A percentile compares a stretch with the other conserved stretches of the same genome.
phyloP scores from a whole-genome alignment of 2,329 filamentous ascomycete species.

The Talaromyces piceae region DNA sequence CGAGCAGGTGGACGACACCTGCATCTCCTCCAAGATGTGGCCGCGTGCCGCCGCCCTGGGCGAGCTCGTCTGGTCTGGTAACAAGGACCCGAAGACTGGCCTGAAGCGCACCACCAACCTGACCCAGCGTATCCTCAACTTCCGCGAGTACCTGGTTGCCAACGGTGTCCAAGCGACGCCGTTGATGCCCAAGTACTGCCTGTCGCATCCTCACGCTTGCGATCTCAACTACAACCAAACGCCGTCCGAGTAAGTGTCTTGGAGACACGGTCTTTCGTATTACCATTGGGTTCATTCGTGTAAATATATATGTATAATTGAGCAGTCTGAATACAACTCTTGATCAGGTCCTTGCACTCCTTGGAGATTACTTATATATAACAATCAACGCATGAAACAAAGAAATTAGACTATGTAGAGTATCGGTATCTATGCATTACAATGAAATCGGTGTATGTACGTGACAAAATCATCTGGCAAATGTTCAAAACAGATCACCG shows the following conservation, averaged over 20 bases:
- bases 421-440: too few relatives aligned
- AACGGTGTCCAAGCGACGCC: slow-evolving; percentile 46
- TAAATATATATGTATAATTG: background rate
- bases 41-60: slow-evolving; percentile 50
- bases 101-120: slow-evolving; percentile 46
- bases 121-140: slow-evolving; percentile 52
- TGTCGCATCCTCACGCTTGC: slow-evolving; percentile 51
- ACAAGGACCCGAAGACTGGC: slow-evolving; percentile 40
- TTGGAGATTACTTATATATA: too few relatives aligned
- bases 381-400: too few relatives aligned
- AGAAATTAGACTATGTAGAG: too few relatives aligned
- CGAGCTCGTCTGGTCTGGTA: slow-evolving; percentile 51
- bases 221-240: slow-evolving; percentile 48
- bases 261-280: background rate
- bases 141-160: slow-evolving; percentile 52
- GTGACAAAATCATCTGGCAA: too few relatives aligned
- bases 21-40: slow-evolving; percentile 47
- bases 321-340: too few relatives aligned
- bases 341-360: too few relatives aligned
- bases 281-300: background rate
- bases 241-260: background rate
- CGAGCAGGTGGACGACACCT: slow-evolving; percentile 49
- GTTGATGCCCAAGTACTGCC: slow-evolving; percentile 51
- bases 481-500: background rate
- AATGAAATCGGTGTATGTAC: too few relatives aligned